phyloP scores from a whole-genome alignment of 441 rosid species.

The Manihot esculenta region DNA sequence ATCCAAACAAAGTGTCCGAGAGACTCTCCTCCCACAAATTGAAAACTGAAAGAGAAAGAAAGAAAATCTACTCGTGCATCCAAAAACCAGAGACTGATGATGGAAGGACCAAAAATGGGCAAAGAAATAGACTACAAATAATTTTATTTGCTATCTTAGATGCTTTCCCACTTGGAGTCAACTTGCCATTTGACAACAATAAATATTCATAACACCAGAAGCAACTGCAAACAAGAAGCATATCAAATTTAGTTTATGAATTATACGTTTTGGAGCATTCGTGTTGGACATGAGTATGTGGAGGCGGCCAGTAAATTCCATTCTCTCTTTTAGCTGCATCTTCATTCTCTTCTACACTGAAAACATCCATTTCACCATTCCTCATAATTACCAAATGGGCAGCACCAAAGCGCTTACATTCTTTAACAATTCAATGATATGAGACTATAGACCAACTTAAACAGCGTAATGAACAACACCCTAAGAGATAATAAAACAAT shows the following conservation, averaged over 20 bases:
- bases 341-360: slow-evolving; percentile 30
- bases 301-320: slow-evolving; percentile 34
- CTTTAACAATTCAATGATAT: slow-evolving; percentile 7
- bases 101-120: not conserved
- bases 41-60: not conserved
- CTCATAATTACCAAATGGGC: slow-evolving; percentile 18
- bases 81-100: not conserved
- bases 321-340: slow-evolving; percentile 30
- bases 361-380: slow-evolving; percentile 41
- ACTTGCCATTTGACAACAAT: not conserved
- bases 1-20: not conserved
- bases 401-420: slow-evolving; percentile 27
- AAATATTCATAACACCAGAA: not conserved
- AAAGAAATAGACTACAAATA: not conserved
- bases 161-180: slow-evolving; percentile 4
- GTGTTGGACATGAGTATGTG: slow-evolving; percentile 41
- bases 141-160: not conserved
- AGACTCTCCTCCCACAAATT: not conserved
- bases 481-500: not conserved
- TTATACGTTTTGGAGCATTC: slow-evolving; percentile 71
- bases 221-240: not conserved
- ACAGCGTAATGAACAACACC: slow-evolving; percentile 12
- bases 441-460: slow-evolving; percentile 5
- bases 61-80: not conserved
- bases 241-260: not conserved